Conservation (phyloP, 805 yeast genomes). For the Ogataea minuta region DNA sequence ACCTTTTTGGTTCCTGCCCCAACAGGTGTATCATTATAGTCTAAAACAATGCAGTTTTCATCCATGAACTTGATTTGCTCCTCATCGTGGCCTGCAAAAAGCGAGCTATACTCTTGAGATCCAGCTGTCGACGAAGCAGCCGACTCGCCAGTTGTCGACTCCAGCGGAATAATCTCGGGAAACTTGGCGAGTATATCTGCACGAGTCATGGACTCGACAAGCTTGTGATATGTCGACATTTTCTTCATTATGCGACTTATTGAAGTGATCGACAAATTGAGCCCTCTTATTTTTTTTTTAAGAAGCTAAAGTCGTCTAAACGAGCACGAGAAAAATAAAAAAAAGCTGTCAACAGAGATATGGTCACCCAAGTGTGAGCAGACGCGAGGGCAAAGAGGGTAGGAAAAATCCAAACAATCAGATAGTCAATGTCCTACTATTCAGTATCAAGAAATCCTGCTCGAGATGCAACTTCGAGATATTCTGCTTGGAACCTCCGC, state of each 20-base stretch:
- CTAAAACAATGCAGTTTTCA: constrained; percentile 91
- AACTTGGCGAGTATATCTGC: constrained; percentile 55
- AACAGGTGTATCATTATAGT: constrained; percentile 79
- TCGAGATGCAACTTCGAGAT: no score
- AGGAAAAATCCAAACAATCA: no score
- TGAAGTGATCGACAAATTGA: constrained; percentile 1
- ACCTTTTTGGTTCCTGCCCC: constrained; percentile 94
- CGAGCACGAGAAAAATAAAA: constrained; percentile 4
- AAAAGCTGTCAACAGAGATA: constrained; percentile 1
- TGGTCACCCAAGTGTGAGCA: neutral
- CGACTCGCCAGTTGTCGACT: constrained; percentile 57
- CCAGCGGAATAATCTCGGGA: constrained; percentile 66
- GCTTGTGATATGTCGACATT: constrained; percentile 39
- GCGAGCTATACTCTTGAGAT: constrained; percentile 33
- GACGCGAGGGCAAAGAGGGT: no score
- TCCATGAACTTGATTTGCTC: constrained; percentile 96
- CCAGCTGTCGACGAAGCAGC: constrained; percentile 37
- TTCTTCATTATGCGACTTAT: constrained; percentile 10
- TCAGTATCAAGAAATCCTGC: no score
- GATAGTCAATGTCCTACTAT: no score
- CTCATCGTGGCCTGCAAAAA: constrained; percentile 86
- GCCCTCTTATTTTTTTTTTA: constrained; percentile 8
- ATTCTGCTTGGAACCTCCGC: no score
- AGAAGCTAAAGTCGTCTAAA: constrained; percentile 3
- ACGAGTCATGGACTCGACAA: constrained; percentile 51